Evolutionary conservation across 2,329 filamentous ascomycete species (phyloP), one percentile per base, ranked within the genome.

Genomic region (Trichoderma guizhouense): DNA sequence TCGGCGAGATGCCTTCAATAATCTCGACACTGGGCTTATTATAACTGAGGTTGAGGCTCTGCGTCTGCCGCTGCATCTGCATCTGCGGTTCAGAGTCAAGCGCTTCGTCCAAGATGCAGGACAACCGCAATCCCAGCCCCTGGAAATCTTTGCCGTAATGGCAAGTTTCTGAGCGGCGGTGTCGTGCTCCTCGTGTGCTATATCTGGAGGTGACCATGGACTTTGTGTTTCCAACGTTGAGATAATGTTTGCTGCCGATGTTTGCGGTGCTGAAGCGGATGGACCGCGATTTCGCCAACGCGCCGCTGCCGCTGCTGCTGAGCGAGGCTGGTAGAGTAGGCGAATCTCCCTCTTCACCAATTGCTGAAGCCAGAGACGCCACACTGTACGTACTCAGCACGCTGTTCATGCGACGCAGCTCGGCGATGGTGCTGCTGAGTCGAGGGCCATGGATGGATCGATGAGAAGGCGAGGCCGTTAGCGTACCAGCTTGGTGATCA

Each of bases 331-430:
- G 81, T 21, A 85, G 74, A 9, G 82, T 83, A 2, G 83, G 81
- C 53, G 82, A 84, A 11, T 80, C 79, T 0, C 75, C 74, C 11
- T 79, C 80, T 61, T 68, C 74, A 18, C 74, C 64, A 71, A 71
- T n/a, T 15, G 76, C 76, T 8, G 79, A 82, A 1, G 76, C 76
- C 57, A 81, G 75, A 0, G 84, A 84, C 1, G 81, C 80, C 21
- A 78, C 77, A 79, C 84, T 86, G 70, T 82, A 80, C 2, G 82
- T 80, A 75, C 83, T 86, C 58, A 87, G 76, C 68, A 84, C 79
- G 78, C 85, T 88, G 79, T 89, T 89, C 86, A 89, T 89, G 65
- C 87, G 82, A 11, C 87, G 83, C 71, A 89, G 84, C 77, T 88
- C 84, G 21, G 83, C 83, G 34, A 88, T 84, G 3, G 86, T 82